Evolutionary conservation across 805 yeast species (phyloP), one percentile per base, ranked within the genome.

Genomic region (Metschnikowia dekortorum): DNA sequence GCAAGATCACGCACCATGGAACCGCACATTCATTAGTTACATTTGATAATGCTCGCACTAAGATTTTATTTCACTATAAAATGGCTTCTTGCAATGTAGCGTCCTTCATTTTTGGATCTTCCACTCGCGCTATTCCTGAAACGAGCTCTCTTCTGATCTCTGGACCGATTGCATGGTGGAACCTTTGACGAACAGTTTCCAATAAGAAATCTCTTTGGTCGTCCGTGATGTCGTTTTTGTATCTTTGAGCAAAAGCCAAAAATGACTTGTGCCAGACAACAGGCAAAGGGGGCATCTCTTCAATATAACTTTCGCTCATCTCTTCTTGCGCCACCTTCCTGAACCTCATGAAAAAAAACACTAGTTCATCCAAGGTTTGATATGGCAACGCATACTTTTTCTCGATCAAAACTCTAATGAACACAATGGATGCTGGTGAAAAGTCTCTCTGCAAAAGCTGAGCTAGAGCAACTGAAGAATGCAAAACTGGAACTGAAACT

Each of bases 191-290:
- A 16, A 90, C 81, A 4, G 96, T 91, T 61, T 92, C 97, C 65
- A 94, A 71, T 53, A 94, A 73, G 69, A 92, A 89, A 61, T 94
- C 99, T 66, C 97, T 81, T 75, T 94, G 99, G 66, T 94, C 99
- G 61, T 89, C 96, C n/a, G 99, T 94, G 52, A 94, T 89, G 75
- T 94, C 99, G 64, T 94, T 92, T 68, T 92, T 94, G 67, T 94
- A 94, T 56, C 97, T 80, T 72, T 91, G 97, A 34, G 97, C 96
- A 73, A 94, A 94, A 1, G 94, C 85, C 50, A 94, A 76, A 64
- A 94, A 87, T 2, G 97, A 92, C 67, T 92, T 96, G 67, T 95
- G 98, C 98, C 99, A 94, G 35, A 92, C 92, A 14, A 94, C 87
- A 7, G 99, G 98, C 64, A 94, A 76, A 45, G 79, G 80, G 28